Percentiles rank a stretch among this genome's conserved stretches.
These are phyloP conservation scores for Cryptococcus neoformans DNA, from an alignment of 1,284 basidiomycete genomes.

Conservation along the genomic window DNA sequence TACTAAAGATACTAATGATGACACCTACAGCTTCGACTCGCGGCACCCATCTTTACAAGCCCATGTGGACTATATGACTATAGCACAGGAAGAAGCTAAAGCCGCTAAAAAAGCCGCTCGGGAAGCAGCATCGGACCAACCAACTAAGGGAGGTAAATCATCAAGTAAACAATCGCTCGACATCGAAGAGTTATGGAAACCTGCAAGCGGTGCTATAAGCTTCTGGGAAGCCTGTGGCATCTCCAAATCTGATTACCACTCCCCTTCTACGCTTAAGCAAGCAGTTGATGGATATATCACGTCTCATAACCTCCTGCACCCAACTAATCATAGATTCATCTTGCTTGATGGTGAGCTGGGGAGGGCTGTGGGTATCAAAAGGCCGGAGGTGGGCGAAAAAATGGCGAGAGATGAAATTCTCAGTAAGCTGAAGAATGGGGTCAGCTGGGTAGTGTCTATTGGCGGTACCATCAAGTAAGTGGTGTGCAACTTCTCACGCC, in stretches of 20 bases:
- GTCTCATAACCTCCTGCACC: conserved; percentile 62
- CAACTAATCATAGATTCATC: conserved; percentile 64
- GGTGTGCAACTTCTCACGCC: not conserved
- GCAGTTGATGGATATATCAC: conserved; percentile 63
- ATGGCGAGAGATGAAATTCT: conserved; percentile 68
- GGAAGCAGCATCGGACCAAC: conserved; percentile 52
- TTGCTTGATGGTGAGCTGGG: conserved; percentile 61
- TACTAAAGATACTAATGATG: not conserved
- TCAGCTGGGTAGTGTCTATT: conserved; percentile 38
- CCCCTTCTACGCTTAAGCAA: conserved; percentile 50
- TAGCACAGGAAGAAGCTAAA: conserved; percentile 58
- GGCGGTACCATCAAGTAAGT: conserved; percentile 39
- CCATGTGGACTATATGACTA: conserved; percentile 59
- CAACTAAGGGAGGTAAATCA: conserved; percentile 40
- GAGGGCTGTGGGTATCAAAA: conserved; percentile 55
- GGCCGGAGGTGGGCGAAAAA: conserved; percentile 54
- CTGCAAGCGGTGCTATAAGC: conserved; percentile 56
- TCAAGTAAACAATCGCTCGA: conserved; percentile 25
- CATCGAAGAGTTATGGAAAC: conserved; percentile 71
- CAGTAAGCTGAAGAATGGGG: conserved; percentile 36
- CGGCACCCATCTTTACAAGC: conserved; percentile 59
- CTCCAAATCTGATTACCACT: conserved; percentile 32
- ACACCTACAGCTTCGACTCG: conserved; percentile 54
- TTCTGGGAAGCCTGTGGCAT: conserved; percentile 62
- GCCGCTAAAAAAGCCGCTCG: conserved; percentile 46